phyloP scores from a whole-genome alignment of 2,329 filamentous ascomycete species.

The Hypoxylon sp. region DNA sequence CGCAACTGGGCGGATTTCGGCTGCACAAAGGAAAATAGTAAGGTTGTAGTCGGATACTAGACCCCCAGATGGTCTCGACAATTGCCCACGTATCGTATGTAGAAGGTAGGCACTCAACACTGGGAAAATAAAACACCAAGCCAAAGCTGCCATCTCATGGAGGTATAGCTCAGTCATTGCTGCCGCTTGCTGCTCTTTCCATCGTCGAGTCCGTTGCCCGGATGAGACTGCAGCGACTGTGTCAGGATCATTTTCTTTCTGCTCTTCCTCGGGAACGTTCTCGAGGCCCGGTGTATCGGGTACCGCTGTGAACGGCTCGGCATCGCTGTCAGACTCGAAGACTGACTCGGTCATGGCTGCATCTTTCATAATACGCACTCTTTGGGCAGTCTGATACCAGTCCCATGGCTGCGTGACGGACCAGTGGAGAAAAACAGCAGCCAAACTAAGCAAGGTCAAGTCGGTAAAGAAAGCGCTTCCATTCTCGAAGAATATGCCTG shows the following conservation, averaged over 20 bases:
- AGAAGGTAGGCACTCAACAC: constrained; percentile 85
- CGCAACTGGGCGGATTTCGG: constrained; percentile 85
- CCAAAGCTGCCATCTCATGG: constrained; percentile 81
- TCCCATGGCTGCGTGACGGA: constrained; percentile 91
- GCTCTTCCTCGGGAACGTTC: constrained; percentile 64
- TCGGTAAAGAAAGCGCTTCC: constrained; percentile 89
- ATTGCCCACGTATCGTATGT: constrained; percentile 83
- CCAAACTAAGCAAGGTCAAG: constrained; percentile 82
- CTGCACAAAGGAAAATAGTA: constrained; percentile 88
- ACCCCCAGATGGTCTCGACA: constrained; percentile 87
- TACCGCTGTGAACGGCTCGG: constrained; percentile 49
- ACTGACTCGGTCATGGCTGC: constrained; percentile 60
- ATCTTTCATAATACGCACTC: constrained; percentile 67
- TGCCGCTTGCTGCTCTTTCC: constrained; percentile 52
- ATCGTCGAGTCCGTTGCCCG: constrained; percentile 40
- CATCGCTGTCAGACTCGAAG: constrained; percentile 63
- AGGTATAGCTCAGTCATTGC: constrained; percentile 76
- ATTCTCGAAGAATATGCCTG: constrained; percentile 86
- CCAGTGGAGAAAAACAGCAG: constrained; percentile 92
- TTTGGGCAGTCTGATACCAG: constrained; percentile 81
- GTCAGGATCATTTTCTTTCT: constrained; percentile 35
- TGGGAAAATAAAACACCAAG: constrained; percentile 85
- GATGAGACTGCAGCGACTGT: constrained; percentile 24
- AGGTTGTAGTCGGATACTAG: constrained; percentile 94
- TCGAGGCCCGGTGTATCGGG: constrained; percentile 54